Percentiles rank a stretch among this genome's conserved stretches.
Conservation (phyloP, 352 stramenopile genomes). For the Paralagenidium karlingii region DNA sequence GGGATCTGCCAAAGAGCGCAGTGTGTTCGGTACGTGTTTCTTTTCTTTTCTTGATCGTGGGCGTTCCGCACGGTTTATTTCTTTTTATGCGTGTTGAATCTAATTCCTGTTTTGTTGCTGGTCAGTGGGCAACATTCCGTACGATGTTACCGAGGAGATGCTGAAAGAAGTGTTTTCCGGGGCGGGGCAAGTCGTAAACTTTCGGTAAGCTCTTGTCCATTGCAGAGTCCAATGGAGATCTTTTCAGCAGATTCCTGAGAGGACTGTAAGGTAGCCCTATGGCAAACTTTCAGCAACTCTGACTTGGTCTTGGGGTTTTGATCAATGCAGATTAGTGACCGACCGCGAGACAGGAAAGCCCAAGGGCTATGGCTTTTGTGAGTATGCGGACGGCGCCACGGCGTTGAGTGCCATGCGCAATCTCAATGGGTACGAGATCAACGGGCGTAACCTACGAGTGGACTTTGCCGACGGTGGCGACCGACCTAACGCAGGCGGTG, state of each 20-base stretch:
- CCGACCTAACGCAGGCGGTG: conserved; percentile 16
- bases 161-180: conserved; percentile 82
- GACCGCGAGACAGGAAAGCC: conserved; percentile 75
- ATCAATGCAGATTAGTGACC: conserved; percentile 44
- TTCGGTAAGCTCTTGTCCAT: conserved; percentile 26
- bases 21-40: conserved; percentile 59
- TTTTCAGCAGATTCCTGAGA: too few species aligned
- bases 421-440: conserved; percentile 76
- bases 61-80: not conserved
- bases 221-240: not conserved
- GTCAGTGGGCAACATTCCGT: conserved; percentile 79
- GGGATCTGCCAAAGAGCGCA: conserved; percentile 70
- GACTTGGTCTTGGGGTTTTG: not conserved
- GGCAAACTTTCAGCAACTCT: not conserved
- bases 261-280: not conserved
- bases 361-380: conserved; percentile 80
- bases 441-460: conserved; percentile 69
- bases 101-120: conserved; percentile 4
- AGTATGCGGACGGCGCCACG: conserved; percentile 75
- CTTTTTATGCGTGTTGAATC: conserved; percentile 1
- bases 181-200: conserved; percentile 71
- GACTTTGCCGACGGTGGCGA: conserved; percentile 73
- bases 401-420: conserved; percentile 77
- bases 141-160: conserved; percentile 81
- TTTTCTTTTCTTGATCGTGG: not conserved